Evolutionary conservation across 768 basidiomycete genomes (phyloP).

Genomic region (Mycena vitilis): DNA sequence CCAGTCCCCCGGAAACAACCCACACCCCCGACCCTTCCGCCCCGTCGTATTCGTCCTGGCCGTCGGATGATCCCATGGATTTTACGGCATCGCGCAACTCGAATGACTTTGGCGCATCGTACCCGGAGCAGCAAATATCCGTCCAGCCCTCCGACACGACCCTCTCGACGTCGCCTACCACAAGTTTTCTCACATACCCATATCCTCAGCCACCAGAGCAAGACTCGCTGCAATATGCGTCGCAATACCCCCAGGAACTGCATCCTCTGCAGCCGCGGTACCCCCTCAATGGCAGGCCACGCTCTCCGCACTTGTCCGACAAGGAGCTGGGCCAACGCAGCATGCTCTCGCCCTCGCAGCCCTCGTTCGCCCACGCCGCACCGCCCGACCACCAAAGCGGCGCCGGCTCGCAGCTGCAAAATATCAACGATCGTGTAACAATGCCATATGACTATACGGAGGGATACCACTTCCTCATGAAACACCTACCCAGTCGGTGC

Average conservation of each 20-base stretch:
- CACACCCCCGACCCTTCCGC: constrained; percentile 53
- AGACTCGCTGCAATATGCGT: constrained; percentile 40
- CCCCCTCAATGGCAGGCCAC: constrained; percentile 57
- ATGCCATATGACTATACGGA: constrained; percentile 95
- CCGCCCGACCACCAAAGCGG: constrained; percentile 7
- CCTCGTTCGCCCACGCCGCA: constrained; percentile 6
- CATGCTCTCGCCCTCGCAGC: constrained; percentile 41
- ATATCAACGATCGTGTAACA: constrained; percentile 74
- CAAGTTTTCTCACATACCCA: constrained; percentile 61
- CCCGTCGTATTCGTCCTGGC: constrained; percentile 57
- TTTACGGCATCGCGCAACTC: constrained; percentile 27
- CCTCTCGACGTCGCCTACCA: constrained; percentile 48
- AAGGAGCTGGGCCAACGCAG: constrained; percentile 42
- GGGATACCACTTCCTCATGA: constrained; percentile 97
- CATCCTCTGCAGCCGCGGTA: constrained; percentile 67
- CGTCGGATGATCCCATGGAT: constrained; percentile 48
- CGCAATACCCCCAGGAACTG: constrained; percentile 43
- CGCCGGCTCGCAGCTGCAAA: constrained; percentile 56
- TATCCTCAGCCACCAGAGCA: constrained; percentile 50
- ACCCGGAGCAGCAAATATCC: constrained; percentile 47
- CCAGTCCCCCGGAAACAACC: constrained; percentile 64
- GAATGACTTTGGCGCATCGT: constrained; percentile 26
- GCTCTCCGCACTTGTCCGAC: constrained; percentile 52
- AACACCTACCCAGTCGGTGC: constrained; percentile 86
- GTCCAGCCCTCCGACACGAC: constrained; percentile 50